These are phyloP conservation scores for Linnemannia schmuckeri DNA, from an alignment of 192 early-diverging fungal species.

Conservation along the genomic window DNA sequence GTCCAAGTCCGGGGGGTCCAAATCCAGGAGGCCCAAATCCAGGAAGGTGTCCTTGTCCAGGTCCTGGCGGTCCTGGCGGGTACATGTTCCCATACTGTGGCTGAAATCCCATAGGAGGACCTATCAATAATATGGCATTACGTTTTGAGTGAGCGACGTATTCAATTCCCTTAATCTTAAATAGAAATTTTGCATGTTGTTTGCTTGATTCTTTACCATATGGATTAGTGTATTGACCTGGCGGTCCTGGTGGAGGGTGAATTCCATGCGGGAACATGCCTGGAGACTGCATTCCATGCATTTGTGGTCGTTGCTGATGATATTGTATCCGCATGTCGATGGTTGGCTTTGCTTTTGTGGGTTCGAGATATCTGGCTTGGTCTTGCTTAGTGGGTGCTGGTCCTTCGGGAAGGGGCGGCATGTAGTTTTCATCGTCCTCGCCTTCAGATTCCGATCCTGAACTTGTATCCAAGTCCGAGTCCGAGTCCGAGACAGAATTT, in stretches of 20 bases:
- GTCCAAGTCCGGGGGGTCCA: conserved; percentile 16
- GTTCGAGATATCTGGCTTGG: conserved; percentile 13
- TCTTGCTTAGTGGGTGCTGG: conserved; percentile 31
- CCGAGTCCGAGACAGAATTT: conserved; percentile 26
- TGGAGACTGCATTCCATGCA: conserved; percentile 10
- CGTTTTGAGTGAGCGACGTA: background rate
- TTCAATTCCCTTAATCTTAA: background rate
- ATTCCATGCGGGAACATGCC: conserved; percentile 35
- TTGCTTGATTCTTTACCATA: conserved; percentile 9
- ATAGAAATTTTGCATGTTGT: background rate
- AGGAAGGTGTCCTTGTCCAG: conserved; percentile 17
- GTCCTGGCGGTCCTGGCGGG: conserved; percentile 24
- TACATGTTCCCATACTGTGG: conserved; percentile 27
- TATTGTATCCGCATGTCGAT: conserved; percentile 28
- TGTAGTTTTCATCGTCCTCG: conserved; percentile 29
- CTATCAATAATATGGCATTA: background rate
- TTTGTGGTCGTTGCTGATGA: conserved; percentile 10
- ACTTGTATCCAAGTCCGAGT: conserved; percentile 34
- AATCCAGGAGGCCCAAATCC: conserved; percentile 21
- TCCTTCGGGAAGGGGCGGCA: conserved; percentile 49
- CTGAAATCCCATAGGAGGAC: conserved; percentile 25
- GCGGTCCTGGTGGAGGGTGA: conserved; percentile 15
- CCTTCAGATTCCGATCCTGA: conserved; percentile 38
- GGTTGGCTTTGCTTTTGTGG: conserved; percentile 23
- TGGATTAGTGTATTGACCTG: conserved; percentile 17